phyloP scores from a whole-genome alignment of 164 flowering plant genomes.

The Chimonanthus salicifolius region DNA sequence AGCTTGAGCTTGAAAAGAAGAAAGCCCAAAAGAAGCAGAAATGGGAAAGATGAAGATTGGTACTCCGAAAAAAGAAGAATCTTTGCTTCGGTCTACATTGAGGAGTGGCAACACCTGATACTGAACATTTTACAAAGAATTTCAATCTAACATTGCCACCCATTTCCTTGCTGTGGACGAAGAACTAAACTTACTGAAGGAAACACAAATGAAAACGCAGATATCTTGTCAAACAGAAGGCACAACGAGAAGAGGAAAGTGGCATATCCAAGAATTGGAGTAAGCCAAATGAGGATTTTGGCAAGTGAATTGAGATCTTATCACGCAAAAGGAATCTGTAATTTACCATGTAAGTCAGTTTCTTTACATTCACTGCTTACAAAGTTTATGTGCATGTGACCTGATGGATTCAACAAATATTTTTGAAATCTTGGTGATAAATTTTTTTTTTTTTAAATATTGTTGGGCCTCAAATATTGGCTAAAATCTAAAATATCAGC shows the following conservation, averaged over 20 bases:
- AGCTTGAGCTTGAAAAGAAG: constrained; percentile 71
- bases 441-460: too few relatives aligned
- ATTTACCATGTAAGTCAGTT: background rate
- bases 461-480: too few relatives aligned
- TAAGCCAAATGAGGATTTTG: background rate
- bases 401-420: too few relatives aligned
- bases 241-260: background rate
- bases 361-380: background rate
- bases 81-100: constrained; percentile 14
- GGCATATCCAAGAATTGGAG: background rate
- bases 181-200: background rate
- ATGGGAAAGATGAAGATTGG: constrained; percentile 39
- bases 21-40: constrained; percentile 62
- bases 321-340: background rate
- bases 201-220: background rate
- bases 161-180: background rate
- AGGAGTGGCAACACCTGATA: constrained; percentile 20
- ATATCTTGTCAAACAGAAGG: background rate
- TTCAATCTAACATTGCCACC: background rate
- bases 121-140: background rate
- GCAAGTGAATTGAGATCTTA: background rate
- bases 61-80: constrained; percentile 26
- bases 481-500: too few relatives aligned
- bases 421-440: too few relatives aligned
- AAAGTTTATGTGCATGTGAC: too few relatives aligned